A percentile compares a stretch with the other conserved stretches of the same genome.
These are phyloP conservation scores for Rubia tinctorum DNA, from an alignment of 305 asterid species.

Conservation along the genomic window DNA sequence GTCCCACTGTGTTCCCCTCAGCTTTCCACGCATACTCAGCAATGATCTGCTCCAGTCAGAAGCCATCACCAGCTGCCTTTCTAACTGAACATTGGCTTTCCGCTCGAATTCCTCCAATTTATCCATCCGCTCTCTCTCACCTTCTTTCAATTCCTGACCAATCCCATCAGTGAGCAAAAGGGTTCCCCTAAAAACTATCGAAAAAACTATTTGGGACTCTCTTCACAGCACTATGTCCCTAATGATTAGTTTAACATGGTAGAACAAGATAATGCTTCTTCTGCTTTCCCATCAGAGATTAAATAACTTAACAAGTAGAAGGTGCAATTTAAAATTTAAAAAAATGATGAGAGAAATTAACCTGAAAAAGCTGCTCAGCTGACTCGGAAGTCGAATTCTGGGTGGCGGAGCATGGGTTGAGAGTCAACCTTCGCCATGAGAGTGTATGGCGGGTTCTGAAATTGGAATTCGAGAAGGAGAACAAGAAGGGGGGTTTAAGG, in stretches of 20 bases:
- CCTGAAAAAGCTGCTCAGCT: slow-evolving; percentile 65
- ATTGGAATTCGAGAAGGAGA: slow-evolving; percentile 10
- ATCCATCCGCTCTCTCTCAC: slow-evolving; percentile 67
- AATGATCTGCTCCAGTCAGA: slow-evolving; percentile 95
- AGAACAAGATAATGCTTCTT: neutral
- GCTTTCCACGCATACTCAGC: slow-evolving; percentile 72
- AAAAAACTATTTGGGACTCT: neutral
- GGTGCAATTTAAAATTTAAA: neutral
- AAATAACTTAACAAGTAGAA: slow-evolving; percentile 11
- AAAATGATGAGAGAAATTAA: slow-evolving; percentile 20
- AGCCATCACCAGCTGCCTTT: slow-evolving; percentile 95
- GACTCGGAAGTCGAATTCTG: slow-evolving; percentile 37
- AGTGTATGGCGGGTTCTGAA: slow-evolving; percentile 5
- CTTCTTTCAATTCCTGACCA: slow-evolving; percentile 78
- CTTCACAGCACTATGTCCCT: neutral
- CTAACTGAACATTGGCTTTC: slow-evolving; percentile 86
- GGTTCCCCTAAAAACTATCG: slow-evolving; percentile 9
- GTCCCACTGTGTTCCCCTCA: slow-evolving; percentile 95
- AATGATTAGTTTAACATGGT: neutral
- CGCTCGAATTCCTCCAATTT: slow-evolving; percentile 80
- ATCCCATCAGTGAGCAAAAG: slow-evolving; percentile 35
- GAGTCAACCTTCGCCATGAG: slow-evolving; percentile 18
- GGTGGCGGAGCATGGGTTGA: slow-evolving; percentile 29
- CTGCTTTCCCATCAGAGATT: neutral
- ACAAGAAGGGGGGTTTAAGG: slow-evolving; percentile 16